Evolutionary conservation across 2,329 filamentous ascomycete genomes (phyloP), one percentile per base, ranked within the genome.

Genomic region (Onygenales sp.): DNA sequence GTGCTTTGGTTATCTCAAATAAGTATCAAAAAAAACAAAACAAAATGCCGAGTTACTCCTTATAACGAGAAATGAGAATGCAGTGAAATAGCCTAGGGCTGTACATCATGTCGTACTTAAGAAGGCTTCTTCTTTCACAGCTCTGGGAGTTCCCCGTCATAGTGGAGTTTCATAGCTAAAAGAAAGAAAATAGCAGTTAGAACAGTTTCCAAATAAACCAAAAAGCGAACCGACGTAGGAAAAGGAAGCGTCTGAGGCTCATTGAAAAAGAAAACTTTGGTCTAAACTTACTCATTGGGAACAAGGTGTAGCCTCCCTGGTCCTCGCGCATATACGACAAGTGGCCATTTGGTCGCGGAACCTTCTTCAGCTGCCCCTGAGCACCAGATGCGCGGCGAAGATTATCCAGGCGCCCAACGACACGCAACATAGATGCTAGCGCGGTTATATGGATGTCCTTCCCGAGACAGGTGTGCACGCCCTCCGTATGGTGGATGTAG

Each of bases 271-370:
- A 42, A 49, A 45, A n/a, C n/a, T 11, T 21, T 10, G 21, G 3
- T 13, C 9, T 39, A 9, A 49, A 62, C 63, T 70, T 70, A 77
- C 75, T 76, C 55, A 68, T 75, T 2, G 72, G 69, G 55, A 77
- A 72, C 11, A 64, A 64, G 13, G 77, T 67, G 46, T 71, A 72
- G 1, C 74, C 75, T 71, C 75, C 77, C 57, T 70, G 75, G 45
- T 77, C 74, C 53, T 76, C 75, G 17, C 77, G 67, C 52, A 74
- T 77, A 7, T 65, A 67, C 57, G 70, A 71, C 72, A 83, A 82
- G 62, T 56, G 75, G 67, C 0, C 63, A 58, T 8, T 54, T 45
- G 42, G 59, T 31, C 53, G 40, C 65, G 58, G 88, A 83, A 78
- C 71, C 1, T 69, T 73, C 67, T 76, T 76, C 55, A 76, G 68